Evolutionary conservation across 2,329 filamentous ascomycete species (phyloP), one percentile per base, ranked within the genome.

Genomic region (Diaporthe vexans): DNA sequence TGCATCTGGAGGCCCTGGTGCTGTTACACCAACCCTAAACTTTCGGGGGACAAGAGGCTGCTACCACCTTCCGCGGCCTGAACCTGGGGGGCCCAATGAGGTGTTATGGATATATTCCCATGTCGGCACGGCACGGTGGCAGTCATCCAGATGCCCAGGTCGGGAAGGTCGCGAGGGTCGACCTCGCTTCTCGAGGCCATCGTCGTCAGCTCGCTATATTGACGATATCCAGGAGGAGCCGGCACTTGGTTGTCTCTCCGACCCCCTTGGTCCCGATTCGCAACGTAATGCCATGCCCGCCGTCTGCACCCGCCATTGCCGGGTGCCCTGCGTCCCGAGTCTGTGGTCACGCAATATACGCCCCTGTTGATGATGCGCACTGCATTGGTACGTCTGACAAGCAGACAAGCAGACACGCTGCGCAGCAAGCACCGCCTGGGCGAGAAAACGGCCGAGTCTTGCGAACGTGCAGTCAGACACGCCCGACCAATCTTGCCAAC

Each of bases 91-190:
- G 63, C 46, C 63, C 63, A 67, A 67, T 67, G 63, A 67, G 63
- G 46, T 67, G 63, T 67, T 52, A 67, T 67, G 63, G 63, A 67
- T 67, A 67, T 67, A 67, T 52, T 37, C 63, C 63, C 63, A 33
- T 67, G 63, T 67, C 63, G 29, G 29, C 63, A 67, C 63, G 63
- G 63, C 63, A 67, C 63, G 61, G 61, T 67, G 61, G 61, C 61
- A 67, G 61, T 67, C 61, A 61, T 61, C 61, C 61, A 24, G 26
- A 35, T 67, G 63, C 46, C 63, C 63, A 51, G 63, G 63, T 67
- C 26, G 63, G 63, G 63, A 67, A 67, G 63, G 63, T 67, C 37
- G 37, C 37, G 37, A 40, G 37, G 37, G 37, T 13, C 46, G 63
- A 19, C 63, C 33, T 52, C 46, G 63, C 63, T 6, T n/a, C 46